These are phyloP conservation scores for Chytriomyces sp. DNA, from an alignment of 192 early-diverging fungal species.

Conservation along the genomic window DNA sequence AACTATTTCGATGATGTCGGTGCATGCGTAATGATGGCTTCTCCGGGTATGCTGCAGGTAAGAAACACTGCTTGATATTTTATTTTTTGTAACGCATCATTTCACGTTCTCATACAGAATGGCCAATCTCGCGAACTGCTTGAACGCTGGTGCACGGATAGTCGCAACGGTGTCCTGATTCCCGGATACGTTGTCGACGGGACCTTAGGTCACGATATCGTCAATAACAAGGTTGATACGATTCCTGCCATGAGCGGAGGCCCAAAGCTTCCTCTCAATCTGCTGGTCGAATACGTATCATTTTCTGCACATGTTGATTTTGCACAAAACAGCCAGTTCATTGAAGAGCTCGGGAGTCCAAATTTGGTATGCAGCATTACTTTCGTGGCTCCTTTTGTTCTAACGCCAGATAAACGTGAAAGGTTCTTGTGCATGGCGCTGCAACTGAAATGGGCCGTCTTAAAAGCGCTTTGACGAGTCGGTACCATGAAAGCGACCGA, in stretches of 20 bases:
- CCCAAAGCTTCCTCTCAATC: constrained; percentile 71
- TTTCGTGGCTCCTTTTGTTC: background rate
- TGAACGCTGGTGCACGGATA: constrained; percentile 93
- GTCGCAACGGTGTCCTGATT: constrained; percentile 90
- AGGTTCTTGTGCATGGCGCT: constrained; percentile 94
- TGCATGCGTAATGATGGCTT: constrained; percentile 98
- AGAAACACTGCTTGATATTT: constrained; percentile 3
- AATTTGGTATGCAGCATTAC: constrained; percentile 67
- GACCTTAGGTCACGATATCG: constrained; percentile 81
- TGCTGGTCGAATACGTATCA: constrained; percentile 92
- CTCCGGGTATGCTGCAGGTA: constrained; percentile 96
- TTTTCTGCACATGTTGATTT: constrained; percentile 99
- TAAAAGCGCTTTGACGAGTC: constrained; percentile 81
- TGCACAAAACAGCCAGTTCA: constrained; percentile 94
- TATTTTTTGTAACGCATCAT: constrained; percentile 3
- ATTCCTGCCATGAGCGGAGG: constrained; percentile 81
- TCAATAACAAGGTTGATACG: constrained; percentile 82
- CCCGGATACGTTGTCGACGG: constrained; percentile 98
- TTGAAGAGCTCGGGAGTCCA: constrained; percentile 90
- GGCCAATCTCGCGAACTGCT: constrained; percentile 94
- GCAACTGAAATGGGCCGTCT: constrained; percentile 91
- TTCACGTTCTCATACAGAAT: constrained; percentile 41
- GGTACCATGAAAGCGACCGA: constrained; percentile 67
- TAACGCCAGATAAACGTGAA: constrained; percentile 13
- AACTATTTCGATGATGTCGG: constrained; percentile 91